Evolutionary conservation across 1,139 yeast genomes (phyloP).

Genomic region (Geotrichum aggregatum): DNA sequence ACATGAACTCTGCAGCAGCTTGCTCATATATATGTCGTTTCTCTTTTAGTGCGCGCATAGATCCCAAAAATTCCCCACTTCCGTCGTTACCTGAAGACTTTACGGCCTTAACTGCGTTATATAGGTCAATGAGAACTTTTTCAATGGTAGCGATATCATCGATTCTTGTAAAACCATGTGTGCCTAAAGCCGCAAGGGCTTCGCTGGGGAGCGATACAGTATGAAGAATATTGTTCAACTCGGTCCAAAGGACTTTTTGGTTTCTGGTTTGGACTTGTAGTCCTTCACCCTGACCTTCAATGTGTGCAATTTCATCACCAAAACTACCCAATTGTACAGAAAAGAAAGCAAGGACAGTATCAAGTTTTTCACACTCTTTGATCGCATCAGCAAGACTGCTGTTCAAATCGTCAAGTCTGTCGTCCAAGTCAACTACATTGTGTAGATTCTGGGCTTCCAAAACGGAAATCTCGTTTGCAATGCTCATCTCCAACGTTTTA

Average conservation of each 20-base stretch:
- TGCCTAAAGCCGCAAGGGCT: slow-evolving; percentile 49
- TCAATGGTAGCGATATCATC: slow-evolving; percentile 53
- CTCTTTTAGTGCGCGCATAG: slow-evolving; percentile 71
- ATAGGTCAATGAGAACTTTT: slow-evolving; percentile 53
- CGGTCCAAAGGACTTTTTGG: slow-evolving; percentile 67
- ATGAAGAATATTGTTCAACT: slow-evolving; percentile 60
- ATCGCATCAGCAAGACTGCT: slow-evolving; percentile 47
- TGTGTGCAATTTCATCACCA: slow-evolving; percentile 61
- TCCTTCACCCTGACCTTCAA: slow-evolving; percentile 77
- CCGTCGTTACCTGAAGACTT: slow-evolving; percentile 34
- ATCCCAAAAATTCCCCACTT: slow-evolving; percentile 49
- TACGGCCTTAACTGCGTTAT: slow-evolving; percentile 49
- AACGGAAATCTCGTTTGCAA: slow-evolving; percentile 50
- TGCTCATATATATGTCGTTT: slow-evolving; percentile 59
- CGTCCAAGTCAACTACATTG: slow-evolving; percentile 46
- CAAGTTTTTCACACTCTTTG: slow-evolving; percentile 62
- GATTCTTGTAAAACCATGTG: slow-evolving; percentile 49
- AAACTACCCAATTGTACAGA: slow-evolving; percentile 58
- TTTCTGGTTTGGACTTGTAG: slow-evolving; percentile 80
- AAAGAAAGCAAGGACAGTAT: slow-evolving; percentile 51
- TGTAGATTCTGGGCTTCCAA: slow-evolving; percentile 50
- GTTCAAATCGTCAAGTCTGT: slow-evolving; percentile 45
- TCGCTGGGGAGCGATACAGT: slow-evolving; percentile 63
- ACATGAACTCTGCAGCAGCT: slow-evolving; percentile 52
- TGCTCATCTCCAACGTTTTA: slow-evolving; percentile 51